phyloP scores from a whole-genome alignment of 495 filamentous ascomycete species.

The Neurospora tetrasperma region DNA sequence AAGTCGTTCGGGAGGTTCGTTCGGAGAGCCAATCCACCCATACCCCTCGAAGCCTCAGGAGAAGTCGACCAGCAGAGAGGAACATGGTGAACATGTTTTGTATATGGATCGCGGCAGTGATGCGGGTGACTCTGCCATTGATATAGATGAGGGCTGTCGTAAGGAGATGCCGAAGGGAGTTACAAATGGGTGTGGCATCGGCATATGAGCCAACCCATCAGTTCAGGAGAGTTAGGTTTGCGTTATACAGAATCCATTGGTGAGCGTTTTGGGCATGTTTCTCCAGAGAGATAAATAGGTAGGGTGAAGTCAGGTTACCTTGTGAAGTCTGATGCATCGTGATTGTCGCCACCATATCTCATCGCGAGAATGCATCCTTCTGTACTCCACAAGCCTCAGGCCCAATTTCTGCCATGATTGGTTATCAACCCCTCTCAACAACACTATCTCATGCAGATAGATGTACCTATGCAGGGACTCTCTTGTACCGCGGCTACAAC shows the following conservation, averaged over 20 bases:
- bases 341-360: background rate
- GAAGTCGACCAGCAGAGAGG: background rate
- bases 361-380: background rate
- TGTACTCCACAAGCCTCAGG: background rate
- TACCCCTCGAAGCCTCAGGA: background rate
- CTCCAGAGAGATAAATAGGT: background rate
- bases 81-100: background rate
- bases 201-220: background rate
- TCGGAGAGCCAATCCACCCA: background rate
- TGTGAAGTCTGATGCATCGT: background rate
- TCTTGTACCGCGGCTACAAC: background rate
- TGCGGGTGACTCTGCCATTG: background rate
- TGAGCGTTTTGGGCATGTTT: background rate
- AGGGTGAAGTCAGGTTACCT: background rate
- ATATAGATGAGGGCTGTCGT: background rate
- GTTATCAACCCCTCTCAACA: background rate
- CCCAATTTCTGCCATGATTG: background rate
- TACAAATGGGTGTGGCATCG: background rate
- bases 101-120: background rate
- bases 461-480: background rate
- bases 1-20: slow-evolving; percentile 1
- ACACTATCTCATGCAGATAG: background rate
- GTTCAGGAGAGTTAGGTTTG: background rate
- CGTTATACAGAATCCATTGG: background rate
- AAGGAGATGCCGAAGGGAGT: background rate